Evolutionary conservation across 305 asterid species (phyloP).

Genomic region (Coffea humblotiana): DNA sequence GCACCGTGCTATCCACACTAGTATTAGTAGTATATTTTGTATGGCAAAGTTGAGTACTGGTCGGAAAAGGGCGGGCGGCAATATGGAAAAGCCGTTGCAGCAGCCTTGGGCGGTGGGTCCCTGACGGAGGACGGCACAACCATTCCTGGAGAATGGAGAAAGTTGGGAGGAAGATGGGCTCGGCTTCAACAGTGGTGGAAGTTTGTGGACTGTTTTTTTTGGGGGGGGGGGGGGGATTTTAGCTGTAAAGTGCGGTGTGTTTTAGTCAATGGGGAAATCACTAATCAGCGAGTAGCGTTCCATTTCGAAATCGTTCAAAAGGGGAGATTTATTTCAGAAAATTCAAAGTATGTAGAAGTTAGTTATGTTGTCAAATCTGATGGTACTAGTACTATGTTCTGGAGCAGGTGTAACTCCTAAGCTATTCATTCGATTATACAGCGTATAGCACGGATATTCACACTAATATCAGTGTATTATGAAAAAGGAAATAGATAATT

Average conservation of each 20-base stretch:
- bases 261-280: no score
- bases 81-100: neutral
- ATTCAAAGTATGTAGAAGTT: neutral
- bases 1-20: no score
- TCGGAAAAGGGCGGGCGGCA: neutral
- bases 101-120: neutral
- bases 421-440: neutral
- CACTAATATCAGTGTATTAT: no score
- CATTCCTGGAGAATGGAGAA: neutral
- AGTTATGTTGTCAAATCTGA: neutral
- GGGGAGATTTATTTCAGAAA: neutral
- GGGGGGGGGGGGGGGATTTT: no score
- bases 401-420: neutral
- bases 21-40: no score
- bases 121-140: neutral
- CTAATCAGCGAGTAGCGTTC: no score
- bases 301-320: neutral
- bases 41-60: no score
- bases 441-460: no score
- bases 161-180: neutral
- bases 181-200: neutral
- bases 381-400: neutral
- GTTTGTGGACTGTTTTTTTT: neutral
- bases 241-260: no score
- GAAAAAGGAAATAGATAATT: no score